Evolutionary conservation across 1,284 basidiomycete genomes (phyloP), one percentile per base, ranked within the genome.

Genomic region (Fomitopsis palustris): DNA sequence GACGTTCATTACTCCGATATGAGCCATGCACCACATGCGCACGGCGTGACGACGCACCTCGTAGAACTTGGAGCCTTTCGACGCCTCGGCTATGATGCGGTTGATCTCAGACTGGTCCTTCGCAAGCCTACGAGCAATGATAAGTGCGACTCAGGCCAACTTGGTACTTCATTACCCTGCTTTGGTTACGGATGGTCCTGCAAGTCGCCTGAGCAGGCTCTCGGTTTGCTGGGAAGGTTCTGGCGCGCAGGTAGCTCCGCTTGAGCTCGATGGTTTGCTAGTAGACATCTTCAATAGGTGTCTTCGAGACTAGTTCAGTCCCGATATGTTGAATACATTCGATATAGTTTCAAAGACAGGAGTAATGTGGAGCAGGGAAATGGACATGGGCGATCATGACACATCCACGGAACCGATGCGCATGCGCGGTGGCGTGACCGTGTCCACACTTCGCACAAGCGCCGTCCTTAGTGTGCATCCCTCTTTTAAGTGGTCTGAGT

Each of bases 11-110:
- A 17, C 8, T 5, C 5, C 16, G 4, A 43, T 21, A 5, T 47
- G 0, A 29, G 14, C 27, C 4, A 9, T 25, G 17, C 25, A 1
- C 3, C 45, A 38, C 19, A 1, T n/a, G 5, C 16, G 12, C 25
- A 4, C 6, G 17, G 31, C 2, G 23, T 37, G n/a, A 19, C 7
- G n/a, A 29, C 77, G 65, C 68, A 84, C 90, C 76, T 93, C 88
- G 69, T 92, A 93, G 72, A 90, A 93, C 70, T 90, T 90, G 39
- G 90, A 92, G 2, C 91, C 91, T 67, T 90, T 92, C 1, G 90
- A 92, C 17, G 82, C 90, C 58, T 92, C 88, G 2, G 89, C 88
- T 60, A 93, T 93, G 54, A 90, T 81, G 17, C 82, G 83, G 65
- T 92, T 93, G 39, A 92, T 90, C 69, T 90, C 89, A 23, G 82